Base-by-base conservation (phyloP, 176 grass and related monocot genomes). In the Tillandsia fasciculata region DNA sequence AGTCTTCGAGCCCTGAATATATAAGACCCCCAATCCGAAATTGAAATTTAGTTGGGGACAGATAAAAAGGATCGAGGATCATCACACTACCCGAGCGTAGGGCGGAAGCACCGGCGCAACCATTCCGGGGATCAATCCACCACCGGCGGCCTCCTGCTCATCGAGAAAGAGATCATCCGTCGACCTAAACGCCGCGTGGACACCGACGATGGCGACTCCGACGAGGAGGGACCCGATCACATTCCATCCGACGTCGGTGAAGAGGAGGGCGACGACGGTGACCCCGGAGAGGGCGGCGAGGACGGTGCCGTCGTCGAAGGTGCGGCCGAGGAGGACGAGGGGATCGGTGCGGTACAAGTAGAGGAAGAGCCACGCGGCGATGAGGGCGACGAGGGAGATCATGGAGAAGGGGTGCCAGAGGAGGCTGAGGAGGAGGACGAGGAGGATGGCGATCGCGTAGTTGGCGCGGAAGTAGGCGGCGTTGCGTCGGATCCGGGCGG, bases 301-400 rank as follows among this genome's bases (percentile, higher is more conserved):
- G 50, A 99, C 89, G 72, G 89, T 85, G 54, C 94, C 82, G 63
- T 99, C 89, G 76, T 99, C 94, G 79, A 99, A 81, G 68, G 86
- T 80, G 17, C 49, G 67, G 1, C 87, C 87, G 29, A 90, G 28
- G 52, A 93, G 11, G n/a, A 78, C 63, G 33, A 99, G 83, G 52
- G 89, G 89, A 76, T 53, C 79, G 23, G 65, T 78, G 3, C 86
- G 90, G 22, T 84, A 83, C 67, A 93, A 90, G 80, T 99, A 99
- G 72, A 99, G 89, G 73, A 87, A 92, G 82, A 99, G 83, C 94
- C 94, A 99, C 2, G 89, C 82, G 33, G 79, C 82, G 73, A 69
- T 74, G 72, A 99, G 94, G 12, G 82, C 66, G 52, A 84, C 15
- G 22, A 86, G 80, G 22, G 70, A 84, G 77, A 86, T 80, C 64